A percentile compares a stretch with the other conserved stretches of the same genome.
phyloP scores from a whole-genome alignment of 169 alveolate species.

The Eimeria maxima region DNA sequence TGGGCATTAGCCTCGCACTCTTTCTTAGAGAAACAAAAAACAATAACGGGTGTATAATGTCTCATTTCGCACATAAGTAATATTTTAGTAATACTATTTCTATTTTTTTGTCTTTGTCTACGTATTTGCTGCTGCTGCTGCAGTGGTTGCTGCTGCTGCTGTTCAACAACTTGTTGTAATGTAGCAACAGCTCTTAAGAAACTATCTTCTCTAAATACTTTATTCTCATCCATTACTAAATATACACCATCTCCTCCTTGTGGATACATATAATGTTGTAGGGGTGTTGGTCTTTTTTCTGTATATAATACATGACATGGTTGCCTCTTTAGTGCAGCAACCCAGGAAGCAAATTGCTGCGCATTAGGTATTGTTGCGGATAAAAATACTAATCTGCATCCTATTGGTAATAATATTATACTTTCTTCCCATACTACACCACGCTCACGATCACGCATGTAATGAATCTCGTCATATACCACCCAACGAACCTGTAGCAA shows the following conservation, averaged over 20 bases:
- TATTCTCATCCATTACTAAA: slow-evolving; percentile 96
- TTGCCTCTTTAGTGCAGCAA: slow-evolving; percentile 97
- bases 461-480: slow-evolving; percentile 99
- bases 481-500: slow-evolving; percentile 94
- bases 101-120: slow-evolving; percentile 47
- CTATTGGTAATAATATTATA: slow-evolving; percentile 92
- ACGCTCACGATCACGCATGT: slow-evolving; percentile 99
- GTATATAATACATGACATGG: slow-evolving; percentile 99
- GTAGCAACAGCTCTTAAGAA: slow-evolving; percentile 85
- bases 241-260: slow-evolving; percentile 97
- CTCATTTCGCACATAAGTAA: slow-evolving; percentile 95
- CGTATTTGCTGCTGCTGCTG: background rate
- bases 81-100: slow-evolving; percentile 95
- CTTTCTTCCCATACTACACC: slow-evolving; percentile 99
- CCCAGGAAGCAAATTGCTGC: slow-evolving; percentile 99
- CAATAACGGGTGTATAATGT: slow-evolving; percentile 96
- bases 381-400: slow-evolving; percentile 97
- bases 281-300: slow-evolving; percentile 99
- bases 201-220: slow-evolving; percentile 90
- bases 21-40: slow-evolving; percentile 98
- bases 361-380: slow-evolving; percentile 99
- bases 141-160: slow-evolving; percentile 71
- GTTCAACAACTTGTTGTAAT: slow-evolving; percentile 46
- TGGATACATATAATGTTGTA: slow-evolving; percentile 98
- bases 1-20: slow-evolving; percentile 98